phyloP scores from a whole-genome alignment of 2,329 filamentous ascomycete species.

The Achaetomium macrosporum region DNA sequence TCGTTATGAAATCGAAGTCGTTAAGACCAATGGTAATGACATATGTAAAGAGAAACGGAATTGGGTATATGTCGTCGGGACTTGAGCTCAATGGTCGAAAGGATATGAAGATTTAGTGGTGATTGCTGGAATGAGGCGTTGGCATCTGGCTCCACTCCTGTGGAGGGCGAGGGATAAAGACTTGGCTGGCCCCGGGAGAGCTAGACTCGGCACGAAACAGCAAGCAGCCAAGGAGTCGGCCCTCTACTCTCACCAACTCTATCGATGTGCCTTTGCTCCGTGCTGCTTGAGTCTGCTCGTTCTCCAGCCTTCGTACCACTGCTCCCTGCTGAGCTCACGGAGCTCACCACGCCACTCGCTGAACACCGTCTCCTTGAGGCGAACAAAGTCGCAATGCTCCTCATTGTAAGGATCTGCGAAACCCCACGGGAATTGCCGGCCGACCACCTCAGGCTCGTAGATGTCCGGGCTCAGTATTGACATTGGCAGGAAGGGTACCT shows the following conservation, averaged over 20 bases:
- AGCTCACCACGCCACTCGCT: constrained; percentile 88
- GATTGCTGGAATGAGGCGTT: neutral
- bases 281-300: constrained; percentile 60
- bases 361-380: constrained; percentile 87
- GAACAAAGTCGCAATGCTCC: constrained; percentile 88
- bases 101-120: neutral
- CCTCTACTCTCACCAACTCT: neutral
- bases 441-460: constrained; percentile 73
- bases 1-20: constrained; percentile 9
- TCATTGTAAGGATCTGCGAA: constrained; percentile 90
- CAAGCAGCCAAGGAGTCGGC: neutral
- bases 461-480: constrained; percentile 92
- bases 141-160: neutral
- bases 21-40: constrained; percentile 5
- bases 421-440: constrained; percentile 91
- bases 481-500: constrained; percentile 71
- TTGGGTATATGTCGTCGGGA: constrained; percentile 17
- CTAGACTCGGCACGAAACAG: neutral
- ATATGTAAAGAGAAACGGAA: constrained; percentile 1
- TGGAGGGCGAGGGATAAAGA: neutral
- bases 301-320: constrained; percentile 96
- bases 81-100: neutral
- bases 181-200: neutral
- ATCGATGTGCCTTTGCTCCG: constrained; percentile 35
- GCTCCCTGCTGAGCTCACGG: constrained; percentile 80